Base-by-base conservation (phyloP, 2,329 filamentous ascomycete species). In the Paecilomyces variotii region DNA sequence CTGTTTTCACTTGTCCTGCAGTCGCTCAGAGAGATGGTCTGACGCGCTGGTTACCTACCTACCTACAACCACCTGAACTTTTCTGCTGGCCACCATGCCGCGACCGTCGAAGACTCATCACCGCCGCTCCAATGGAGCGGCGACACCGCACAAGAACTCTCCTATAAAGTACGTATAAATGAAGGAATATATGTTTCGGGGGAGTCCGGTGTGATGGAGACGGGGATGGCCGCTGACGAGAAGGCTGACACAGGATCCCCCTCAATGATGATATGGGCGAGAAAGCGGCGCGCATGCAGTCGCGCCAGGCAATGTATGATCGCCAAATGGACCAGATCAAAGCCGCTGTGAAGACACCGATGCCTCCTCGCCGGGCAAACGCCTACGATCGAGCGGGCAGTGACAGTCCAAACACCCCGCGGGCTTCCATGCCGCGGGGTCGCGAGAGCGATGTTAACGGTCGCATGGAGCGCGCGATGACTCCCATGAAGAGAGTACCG, bases 261-360 rank as follows among this genome's bases (percentile, higher is more conserved):
- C 84, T 99, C 62, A 97, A 97, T 78, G 94, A 99, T 78, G 94
- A 99, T 80, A 87, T 85, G 61, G 86, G 88, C 67, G 94, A 99
- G 78, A 96, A 95, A 75, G 92, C 91, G 54, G 87, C 88, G 67
- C 88, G 94, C 55, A 81, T 93, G 69, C 89, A 94, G 70, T 91
- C 90, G 61, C 87, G 94, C 69, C 90, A 95, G 77, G 91, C 90
- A 34, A 84, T 90, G 30, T 89, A 97, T 72, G 90, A 96, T 73
- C 87, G 87, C 66, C 92, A 97, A 72, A 90, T 95, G 81, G 94
- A 94, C 76, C 87, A 96, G 72, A 87, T 97, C 67, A 91, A 91
- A 74, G 87, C 89, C 10, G 89, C 90, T 53, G 88, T 75, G 56
- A 76, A 74, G 63, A 76, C 73, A 19, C 72, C 73, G 26, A 73